phyloP scores from a whole-genome alignment of 371 early-diverging fungal genomes.

The Zychaea mexicana region DNA sequence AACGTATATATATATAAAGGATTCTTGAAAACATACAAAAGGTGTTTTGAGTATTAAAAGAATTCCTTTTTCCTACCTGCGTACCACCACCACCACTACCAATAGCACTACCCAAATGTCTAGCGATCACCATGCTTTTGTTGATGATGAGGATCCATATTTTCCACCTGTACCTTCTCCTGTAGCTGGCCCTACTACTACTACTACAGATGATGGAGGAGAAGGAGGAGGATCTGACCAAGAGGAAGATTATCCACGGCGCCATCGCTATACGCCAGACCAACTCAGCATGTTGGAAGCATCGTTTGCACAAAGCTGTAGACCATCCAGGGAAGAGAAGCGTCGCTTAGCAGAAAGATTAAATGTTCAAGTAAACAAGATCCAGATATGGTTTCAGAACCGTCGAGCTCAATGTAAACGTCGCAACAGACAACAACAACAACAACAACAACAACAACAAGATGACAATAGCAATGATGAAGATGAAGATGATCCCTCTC shows the following conservation, averaged over 20 bases:
- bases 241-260: background rate
- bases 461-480: background rate
- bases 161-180: too few species aligned
- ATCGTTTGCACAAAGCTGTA: background rate
- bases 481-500: too few species aligned
- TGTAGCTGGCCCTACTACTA: background rate
- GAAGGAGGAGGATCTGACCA: too few species aligned
- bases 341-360: background rate
- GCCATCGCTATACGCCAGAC: background rate
- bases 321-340: background rate
- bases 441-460: background rate
- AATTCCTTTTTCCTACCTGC: too few species aligned
- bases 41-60: too few species aligned
- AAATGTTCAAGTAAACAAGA: background rate
- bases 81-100: too few species aligned
- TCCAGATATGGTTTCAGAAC: conserved; percentile 16
- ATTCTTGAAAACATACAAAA: too few species aligned
- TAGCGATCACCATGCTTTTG: too few species aligned
- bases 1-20: too few species aligned
- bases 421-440: background rate
- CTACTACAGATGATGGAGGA: background rate
- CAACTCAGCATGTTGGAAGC: background rate
- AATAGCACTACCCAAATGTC: too few species aligned
- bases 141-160: too few species aligned
- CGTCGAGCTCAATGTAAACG: background rate